These are phyloP conservation scores for Lophium mytilinum DNA, from an alignment of 495 filamentous ascomycete species.

Conservation along the genomic window DNA sequence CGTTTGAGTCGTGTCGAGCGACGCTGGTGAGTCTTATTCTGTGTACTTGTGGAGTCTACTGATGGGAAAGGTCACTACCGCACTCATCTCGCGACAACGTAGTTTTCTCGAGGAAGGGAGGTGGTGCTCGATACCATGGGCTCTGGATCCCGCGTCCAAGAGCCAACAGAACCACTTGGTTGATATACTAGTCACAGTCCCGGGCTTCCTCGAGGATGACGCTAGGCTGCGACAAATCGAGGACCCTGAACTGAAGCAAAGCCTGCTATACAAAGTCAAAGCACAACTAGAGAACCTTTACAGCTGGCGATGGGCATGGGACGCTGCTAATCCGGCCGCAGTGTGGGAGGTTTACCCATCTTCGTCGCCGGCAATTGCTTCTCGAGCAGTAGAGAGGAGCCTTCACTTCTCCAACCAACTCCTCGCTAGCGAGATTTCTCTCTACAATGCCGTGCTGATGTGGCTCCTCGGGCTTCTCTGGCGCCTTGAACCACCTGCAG, in stretches of 20 bases:
- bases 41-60: not conserved
- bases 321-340: not conserved
- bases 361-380: not conserved
- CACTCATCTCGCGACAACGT: conserved; percentile 5
- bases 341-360: conserved; percentile 3
- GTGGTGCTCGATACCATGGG: conserved; percentile 15
- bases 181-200: conserved; percentile 12
- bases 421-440: conserved; percentile 8
- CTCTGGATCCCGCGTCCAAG: conserved; percentile 1
- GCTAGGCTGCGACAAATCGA: not conserved
- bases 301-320: conserved; percentile 12
- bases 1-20: conserved; percentile 11
- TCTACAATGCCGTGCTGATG: conserved; percentile 14
- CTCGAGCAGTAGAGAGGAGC: not conserved
- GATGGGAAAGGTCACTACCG: not conserved
- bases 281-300: not conserved
- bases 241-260: not conserved
- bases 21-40: conserved; percentile 1
- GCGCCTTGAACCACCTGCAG: not conserved
- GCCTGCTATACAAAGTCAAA: not conserved
- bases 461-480: conserved; percentile 8
- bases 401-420: conserved; percentile 1
- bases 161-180: conserved; percentile 11
- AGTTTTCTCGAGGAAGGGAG: conserved; percentile 3
- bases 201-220: conserved; percentile 9